Base-by-base conservation (phyloP, 2,329 filamentous ascomycete species). In the Penicillium capsulatum region DNA sequence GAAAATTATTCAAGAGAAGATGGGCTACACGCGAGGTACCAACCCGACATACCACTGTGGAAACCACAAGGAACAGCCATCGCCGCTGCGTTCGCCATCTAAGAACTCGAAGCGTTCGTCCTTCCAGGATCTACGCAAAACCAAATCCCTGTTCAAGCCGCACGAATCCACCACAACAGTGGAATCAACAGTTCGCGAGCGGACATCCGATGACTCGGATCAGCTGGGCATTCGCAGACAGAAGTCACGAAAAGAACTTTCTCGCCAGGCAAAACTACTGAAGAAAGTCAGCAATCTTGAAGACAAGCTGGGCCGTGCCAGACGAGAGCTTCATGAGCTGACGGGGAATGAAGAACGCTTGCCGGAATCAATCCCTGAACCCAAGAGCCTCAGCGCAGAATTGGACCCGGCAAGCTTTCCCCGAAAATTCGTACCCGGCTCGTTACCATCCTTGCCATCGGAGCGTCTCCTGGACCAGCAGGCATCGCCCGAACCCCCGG, bases 211-310 rank as follows among this genome's bases (percentile, higher is more conserved):
- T 16, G 54, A 63, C 10, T 41, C 48, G 7, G 58, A 58, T 8
- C 40, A 34, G 3, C 42, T 44, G 6, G 54, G 53, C 11, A 55
- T 76, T 22, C 70, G 69, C 41, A 69, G 66, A 28, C 68, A 73
- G 16, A 69, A 70, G 2, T 79, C 75, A 2, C 75, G 73, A 51
- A 75, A 73, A 49, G 78, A 81, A 36, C 61, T 81, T 4, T 66
- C 73, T 34, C 74, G 72, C 51, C 75, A 81, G 50, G 67, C 72
- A 42, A 79, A 77, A 45, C 62, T 82, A 20, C 65, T 70, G 28
- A 80, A 79, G 61, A 71, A 76, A 36, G 77, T 82, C 19, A 80
- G 76, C 48, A 72, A 81, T 47, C 68, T 82, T 9, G 79, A 83
- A 50, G 58, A 66, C 9, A 80, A 81, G 54, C 68, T 82, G 19